Evolutionary conservation across 2,329 filamentous ascomycete genomes (phyloP).

Genomic region (Sporothrix sp.): DNA sequence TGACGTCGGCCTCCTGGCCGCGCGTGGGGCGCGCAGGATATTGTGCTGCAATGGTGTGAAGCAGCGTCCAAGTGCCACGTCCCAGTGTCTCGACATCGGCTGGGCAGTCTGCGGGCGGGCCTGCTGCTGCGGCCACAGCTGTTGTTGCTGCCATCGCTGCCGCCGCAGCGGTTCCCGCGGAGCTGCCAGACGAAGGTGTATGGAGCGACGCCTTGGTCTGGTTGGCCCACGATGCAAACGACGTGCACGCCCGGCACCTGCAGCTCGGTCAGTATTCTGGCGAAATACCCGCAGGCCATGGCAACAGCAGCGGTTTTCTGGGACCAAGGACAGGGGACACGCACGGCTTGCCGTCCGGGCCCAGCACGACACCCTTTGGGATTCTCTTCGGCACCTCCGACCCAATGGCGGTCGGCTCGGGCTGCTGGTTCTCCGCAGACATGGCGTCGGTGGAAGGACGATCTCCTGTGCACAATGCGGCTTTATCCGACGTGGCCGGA

Average conservation of each 20-base stretch:
- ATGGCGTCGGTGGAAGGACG: background rate
- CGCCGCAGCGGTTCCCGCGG: conserved; percentile 25
- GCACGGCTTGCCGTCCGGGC: conserved; percentile 75
- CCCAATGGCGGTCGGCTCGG: conserved; percentile 19
- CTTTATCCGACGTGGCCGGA: too few relatives aligned
- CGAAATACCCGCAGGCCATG: too few relatives aligned
- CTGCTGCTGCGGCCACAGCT: conserved; percentile 21
- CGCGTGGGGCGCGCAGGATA: conserved; percentile 65
- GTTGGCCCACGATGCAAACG: conserved; percentile 53
- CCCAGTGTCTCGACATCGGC: conserved; percentile 83
- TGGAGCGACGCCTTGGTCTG: conserved; percentile 38
- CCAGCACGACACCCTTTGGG: conserved; percentile 64
- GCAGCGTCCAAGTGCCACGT: conserved; percentile 81
- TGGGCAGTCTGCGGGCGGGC: conserved; percentile 60
- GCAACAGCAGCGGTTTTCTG: background rate
- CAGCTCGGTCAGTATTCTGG: background rate
- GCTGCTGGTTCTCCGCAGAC: conserved; percentile 26
- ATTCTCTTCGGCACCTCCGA: conserved; percentile 40
- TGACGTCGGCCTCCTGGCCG: conserved; percentile 64
- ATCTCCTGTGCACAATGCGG: too few relatives aligned
- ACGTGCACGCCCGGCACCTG: conserved; percentile 64
- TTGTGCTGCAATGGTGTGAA: conserved; percentile 81
- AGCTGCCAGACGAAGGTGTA: conserved; percentile 22
- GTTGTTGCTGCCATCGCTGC: conserved; percentile 22
- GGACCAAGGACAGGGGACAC: background rate